Percentiles rank a stretch among this genome's conserved stretches.
Conservation (phyloP, 1,139 yeast genomes). For the Petasospora rhodanensis region DNA sequence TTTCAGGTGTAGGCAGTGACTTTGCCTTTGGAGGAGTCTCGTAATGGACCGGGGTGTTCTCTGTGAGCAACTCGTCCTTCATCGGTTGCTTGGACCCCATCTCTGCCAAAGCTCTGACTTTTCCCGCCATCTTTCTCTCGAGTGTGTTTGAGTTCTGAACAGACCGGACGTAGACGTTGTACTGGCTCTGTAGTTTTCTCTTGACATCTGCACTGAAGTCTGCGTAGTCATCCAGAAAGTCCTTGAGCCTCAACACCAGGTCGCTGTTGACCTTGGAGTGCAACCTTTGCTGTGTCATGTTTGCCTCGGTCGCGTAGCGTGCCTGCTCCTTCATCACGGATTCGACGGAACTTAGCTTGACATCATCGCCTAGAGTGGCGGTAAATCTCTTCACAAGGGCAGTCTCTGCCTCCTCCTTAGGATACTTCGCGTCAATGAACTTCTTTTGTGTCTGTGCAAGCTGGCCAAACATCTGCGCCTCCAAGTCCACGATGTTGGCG, state of each 20-base stretch:
- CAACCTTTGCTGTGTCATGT: constrained; percentile 7
- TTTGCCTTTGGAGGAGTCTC: too few relatives aligned
- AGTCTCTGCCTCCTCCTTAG: background rate
- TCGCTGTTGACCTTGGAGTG: constrained; percentile 15
- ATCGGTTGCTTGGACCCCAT: constrained; percentile 5
- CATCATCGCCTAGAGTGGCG: background rate
- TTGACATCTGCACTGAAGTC: constrained; percentile 11
- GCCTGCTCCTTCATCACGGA: constrained; percentile 9
- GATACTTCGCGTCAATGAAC: constrained; percentile 6
- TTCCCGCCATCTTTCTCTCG: constrained; percentile 14
- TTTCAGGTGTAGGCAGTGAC: too few relatives aligned
- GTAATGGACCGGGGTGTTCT: too few relatives aligned
- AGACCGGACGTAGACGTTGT: constrained; percentile 12
- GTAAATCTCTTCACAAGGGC: constrained; percentile 1
- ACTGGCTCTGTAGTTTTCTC: constrained; percentile 9
- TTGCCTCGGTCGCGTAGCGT: constrained; percentile 3
- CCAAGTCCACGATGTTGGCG: constrained; percentile 12
- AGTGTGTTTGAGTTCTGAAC: constrained; percentile 6
- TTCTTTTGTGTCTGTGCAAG: constrained; percentile 7
- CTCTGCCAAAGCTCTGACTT: constrained; percentile 18
- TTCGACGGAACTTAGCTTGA: constrained; percentile 7
- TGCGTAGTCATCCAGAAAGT: constrained; percentile 21
- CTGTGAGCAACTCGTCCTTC: too few relatives aligned
- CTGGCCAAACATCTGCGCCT: constrained; percentile 11
- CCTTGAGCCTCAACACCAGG: constrained; percentile 13